Conservation (phyloP, 805 yeast genomes). For the Yarrowia hollandica region DNA sequence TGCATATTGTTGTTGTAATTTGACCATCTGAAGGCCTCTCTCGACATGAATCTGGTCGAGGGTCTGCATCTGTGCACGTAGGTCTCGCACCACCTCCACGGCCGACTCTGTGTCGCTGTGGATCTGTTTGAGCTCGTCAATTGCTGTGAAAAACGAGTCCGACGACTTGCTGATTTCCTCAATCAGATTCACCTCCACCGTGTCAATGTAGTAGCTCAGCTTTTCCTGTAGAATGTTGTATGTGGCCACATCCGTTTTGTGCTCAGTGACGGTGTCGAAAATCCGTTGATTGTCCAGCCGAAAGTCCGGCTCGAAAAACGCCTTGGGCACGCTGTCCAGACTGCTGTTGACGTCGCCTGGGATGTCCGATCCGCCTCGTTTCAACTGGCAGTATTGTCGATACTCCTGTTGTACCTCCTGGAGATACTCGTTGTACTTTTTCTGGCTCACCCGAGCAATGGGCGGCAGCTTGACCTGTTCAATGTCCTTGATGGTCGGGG, state of each 20-base stretch:
- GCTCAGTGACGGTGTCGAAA: slow-evolving; percentile 71
- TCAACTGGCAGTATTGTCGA: slow-evolving; percentile 15
- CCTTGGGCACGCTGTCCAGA: slow-evolving; percentile 54
- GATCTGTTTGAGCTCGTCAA: slow-evolving; percentile 72
- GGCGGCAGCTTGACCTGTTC: slow-evolving; percentile 26
- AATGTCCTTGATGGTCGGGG: slow-evolving; percentile 29
- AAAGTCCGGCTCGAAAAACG: slow-evolving; percentile 68
- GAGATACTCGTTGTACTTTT: slow-evolving; percentile 21
- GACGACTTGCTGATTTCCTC: slow-evolving; percentile 83
- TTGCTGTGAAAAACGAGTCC: slow-evolving; percentile 77
- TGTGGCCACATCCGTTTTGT: slow-evolving; percentile 51
- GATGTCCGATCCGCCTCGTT: slow-evolving; percentile 8
- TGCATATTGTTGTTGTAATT: slow-evolving; percentile 52
- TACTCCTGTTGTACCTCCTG: slow-evolving; percentile 19
- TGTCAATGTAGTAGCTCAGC: slow-evolving; percentile 78
- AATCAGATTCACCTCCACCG: slow-evolving; percentile 77
- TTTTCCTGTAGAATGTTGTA: slow-evolving; percentile 68
- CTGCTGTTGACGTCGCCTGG: slow-evolving; percentile 3
- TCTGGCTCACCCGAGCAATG: slow-evolving; percentile 14
- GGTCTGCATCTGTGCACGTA: slow-evolving; percentile 49
- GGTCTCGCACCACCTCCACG: slow-evolving; percentile 46
- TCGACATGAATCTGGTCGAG: slow-evolving; percentile 54
- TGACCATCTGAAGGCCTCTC: slow-evolving; percentile 52
- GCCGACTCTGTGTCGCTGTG: slow-evolving; percentile 49
- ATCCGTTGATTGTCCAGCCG: slow-evolving; percentile 84